Evolutionary conservation across 2,329 filamentous ascomycete genomes (phyloP), one percentile per base, ranked within the genome.

Genomic region (Ilyonectria mors-panacis): DNA sequence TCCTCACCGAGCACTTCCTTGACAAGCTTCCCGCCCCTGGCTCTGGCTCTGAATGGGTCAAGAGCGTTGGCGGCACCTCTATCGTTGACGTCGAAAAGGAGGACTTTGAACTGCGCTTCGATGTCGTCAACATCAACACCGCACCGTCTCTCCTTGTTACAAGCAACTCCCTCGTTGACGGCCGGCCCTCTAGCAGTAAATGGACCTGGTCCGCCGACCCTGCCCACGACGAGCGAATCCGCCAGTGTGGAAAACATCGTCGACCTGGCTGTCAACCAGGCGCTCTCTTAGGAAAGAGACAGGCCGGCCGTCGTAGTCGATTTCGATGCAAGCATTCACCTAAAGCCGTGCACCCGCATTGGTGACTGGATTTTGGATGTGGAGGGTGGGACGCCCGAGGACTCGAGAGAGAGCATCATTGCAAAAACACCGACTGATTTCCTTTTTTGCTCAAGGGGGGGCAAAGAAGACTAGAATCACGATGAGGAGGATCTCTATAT

Each of bases 1-100:
- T 79, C 47, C 77, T 87, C 3, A 77, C 81, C 0, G 75, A 81
- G 10, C 78, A 79, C 60, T 76, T 78, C 54, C 73, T 83, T 33
- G 68, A 73, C 23, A 67, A 70, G 35, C 71, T 80, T 17, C 39
- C 57, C 3, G 17, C 51, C 0, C 44, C 60, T 10, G 28, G 63
- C 9, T 54, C 68, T 2, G 54, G 56, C 30, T 58, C 61, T 21
- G 63, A 69, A 26, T 82, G 80, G 78, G 67, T 73, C 26, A 77
- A 76, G 37, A 76, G 74, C 62, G 65, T 79, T 30, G 74, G 78
- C 56, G 80, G 78, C 55, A 79, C 78, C 42, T 75, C 76, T 10
- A 77, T 83, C 65, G 75, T 70, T 19, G 71, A 78, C 39, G 50
- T 58, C 48, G 73, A 75, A 4, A 74, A 75, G 28, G 75, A 78